Percentiles rank a stretch among this genome's conserved stretches.
phyloP scores from a whole-genome alignment of 1,139 yeast species.

The Suzukiozyma palmioleophila region DNA sequence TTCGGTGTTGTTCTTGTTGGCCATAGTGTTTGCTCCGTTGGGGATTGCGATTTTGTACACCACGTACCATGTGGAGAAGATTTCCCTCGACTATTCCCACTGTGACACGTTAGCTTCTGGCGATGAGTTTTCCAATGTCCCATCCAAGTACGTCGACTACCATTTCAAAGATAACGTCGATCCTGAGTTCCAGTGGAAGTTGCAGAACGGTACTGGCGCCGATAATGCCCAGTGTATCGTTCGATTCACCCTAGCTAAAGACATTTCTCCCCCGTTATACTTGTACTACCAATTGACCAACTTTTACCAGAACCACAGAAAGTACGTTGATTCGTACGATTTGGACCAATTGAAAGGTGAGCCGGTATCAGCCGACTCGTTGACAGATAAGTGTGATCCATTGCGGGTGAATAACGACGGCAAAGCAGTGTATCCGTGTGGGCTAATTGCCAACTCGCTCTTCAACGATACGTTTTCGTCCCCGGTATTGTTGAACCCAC shows the following conservation, averaged over 20 bases:
- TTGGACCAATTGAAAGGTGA: conserved; percentile 59
- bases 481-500: conserved; percentile 43
- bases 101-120: conserved; percentile 43
- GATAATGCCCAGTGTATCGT: conserved; percentile 47
- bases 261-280: conserved; percentile 57
- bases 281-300: conserved; percentile 69
- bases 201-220: conserved; percentile 22
- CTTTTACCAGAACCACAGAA: conserved; percentile 75
- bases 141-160: conserved; percentile 44
- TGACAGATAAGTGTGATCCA: conserved; percentile 58
- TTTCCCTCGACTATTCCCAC: conserved; percentile 55
- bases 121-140: conserved; percentile 38
- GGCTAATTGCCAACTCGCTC: conserved; percentile 70
- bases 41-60: conserved; percentile 65
- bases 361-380: conserved; percentile 44
- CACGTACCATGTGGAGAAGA: conserved; percentile 54
- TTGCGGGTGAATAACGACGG: conserved; percentile 36
- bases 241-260: conserved; percentile 56
- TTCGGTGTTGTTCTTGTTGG: conserved; percentile 57
- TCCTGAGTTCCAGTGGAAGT: conserved; percentile 55
- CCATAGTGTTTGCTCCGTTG: conserved; percentile 68
- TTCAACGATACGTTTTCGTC: conserved; percentile 69
- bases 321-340: conserved; percentile 69
- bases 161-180: conserved; percentile 49
- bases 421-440: conserved; percentile 65